Conservation (phyloP, 2,329 filamentous ascomycete genomes). For the Hymenoscyphus infarciens region DNA sequence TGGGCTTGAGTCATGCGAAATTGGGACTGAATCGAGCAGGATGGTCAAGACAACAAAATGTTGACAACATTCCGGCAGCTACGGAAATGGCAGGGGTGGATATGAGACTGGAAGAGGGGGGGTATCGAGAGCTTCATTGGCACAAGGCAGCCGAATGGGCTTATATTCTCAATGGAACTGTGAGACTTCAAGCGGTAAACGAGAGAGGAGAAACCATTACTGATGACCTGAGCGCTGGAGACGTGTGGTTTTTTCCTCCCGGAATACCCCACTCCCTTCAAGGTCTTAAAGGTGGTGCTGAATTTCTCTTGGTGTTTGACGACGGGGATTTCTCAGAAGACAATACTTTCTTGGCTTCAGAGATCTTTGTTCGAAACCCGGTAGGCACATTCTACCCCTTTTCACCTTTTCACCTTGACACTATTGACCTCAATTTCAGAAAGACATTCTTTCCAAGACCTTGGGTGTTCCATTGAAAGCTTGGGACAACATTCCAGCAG, state of each 20-base stretch:
- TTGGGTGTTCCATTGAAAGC: slow-evolving; percentile 46
- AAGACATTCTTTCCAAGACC: slow-evolving; percentile 52
- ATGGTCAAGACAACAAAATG: slow-evolving; percentile 72
- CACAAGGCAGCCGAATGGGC: slow-evolving; percentile 79
- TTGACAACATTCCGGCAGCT: slow-evolving; percentile 60
- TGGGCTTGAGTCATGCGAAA: slow-evolving; percentile 24
- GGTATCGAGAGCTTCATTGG: slow-evolving; percentile 76
- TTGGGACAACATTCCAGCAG: slow-evolving; percentile 46
- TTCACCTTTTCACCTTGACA: slow-evolving; percentile 10
- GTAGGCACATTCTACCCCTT: slow-evolving; percentile 17
- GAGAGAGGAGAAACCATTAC: slow-evolving; percentile 74
- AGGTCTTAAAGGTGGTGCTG: slow-evolving; percentile 63
- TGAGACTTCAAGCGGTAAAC: slow-evolving; percentile 70
- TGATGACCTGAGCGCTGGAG: slow-evolving; percentile 71
- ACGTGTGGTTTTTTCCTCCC: slow-evolving; percentile 61
- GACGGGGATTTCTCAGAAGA: slow-evolving; percentile 57
- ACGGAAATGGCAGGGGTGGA: slow-evolving; percentile 74
- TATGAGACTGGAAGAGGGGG: slow-evolving; percentile 70
- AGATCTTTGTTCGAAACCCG: slow-evolving; percentile 59
- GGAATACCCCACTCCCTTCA: slow-evolving; percentile 76
- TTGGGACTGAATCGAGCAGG: slow-evolving; percentile 65
- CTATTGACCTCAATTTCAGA: slow-evolving; percentile 27
- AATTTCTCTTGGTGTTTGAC: slow-evolving; percentile 62
- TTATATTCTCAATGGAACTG: slow-evolving; percentile 67
- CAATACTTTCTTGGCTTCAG: slow-evolving; percentile 69